Conservation (phyloP, 139 green algal species). For the Chara braunii region DNA sequence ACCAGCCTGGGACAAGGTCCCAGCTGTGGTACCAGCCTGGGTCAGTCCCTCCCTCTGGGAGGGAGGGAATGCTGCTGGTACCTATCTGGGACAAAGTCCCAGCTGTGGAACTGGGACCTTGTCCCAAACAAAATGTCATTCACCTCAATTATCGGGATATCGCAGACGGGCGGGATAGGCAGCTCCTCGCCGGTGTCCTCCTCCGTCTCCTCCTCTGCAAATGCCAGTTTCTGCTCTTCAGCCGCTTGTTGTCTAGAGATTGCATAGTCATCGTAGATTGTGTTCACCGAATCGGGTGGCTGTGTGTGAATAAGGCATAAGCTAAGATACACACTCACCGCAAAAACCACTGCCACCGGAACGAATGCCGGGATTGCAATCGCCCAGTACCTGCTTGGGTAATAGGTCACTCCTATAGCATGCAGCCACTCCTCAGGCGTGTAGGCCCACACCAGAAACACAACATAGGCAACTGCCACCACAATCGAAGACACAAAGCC, state of each 20-base stretch:
- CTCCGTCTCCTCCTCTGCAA: no score
- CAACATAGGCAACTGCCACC: slow-evolving; percentile 4
- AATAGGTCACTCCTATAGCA: slow-evolving; percentile 27
- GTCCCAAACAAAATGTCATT: slow-evolving; percentile 15
- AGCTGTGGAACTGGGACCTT: background rate
- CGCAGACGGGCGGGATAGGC: slow-evolving; percentile 14
- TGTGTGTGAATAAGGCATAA: slow-evolving; percentile 14
- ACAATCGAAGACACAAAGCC: slow-evolving; percentile 20
- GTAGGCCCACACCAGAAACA: slow-evolving; percentile 31
- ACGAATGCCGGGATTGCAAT: slow-evolving; percentile 19
- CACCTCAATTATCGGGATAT: slow-evolving; percentile 18
- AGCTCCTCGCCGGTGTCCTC: background rate
- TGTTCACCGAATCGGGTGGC: slow-evolving; percentile 15
- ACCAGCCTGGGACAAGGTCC: no score
- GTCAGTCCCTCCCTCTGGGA: no score
- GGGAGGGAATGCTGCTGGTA: no score
- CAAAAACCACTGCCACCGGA: slow-evolving; percentile 15
- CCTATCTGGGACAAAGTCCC: no score
- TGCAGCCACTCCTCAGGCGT: slow-evolving; percentile 16
- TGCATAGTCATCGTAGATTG: slow-evolving; percentile 6
- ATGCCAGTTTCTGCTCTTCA: background rate
- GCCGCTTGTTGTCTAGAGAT: background rate
- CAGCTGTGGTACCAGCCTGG: no score
- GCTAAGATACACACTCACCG: slow-evolving; percentile 3
- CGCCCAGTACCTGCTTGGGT: slow-evolving; percentile 34